Base-by-base conservation (phyloP, 768 basidiomycete species). In the Psilocybe tampanensis region DNA sequence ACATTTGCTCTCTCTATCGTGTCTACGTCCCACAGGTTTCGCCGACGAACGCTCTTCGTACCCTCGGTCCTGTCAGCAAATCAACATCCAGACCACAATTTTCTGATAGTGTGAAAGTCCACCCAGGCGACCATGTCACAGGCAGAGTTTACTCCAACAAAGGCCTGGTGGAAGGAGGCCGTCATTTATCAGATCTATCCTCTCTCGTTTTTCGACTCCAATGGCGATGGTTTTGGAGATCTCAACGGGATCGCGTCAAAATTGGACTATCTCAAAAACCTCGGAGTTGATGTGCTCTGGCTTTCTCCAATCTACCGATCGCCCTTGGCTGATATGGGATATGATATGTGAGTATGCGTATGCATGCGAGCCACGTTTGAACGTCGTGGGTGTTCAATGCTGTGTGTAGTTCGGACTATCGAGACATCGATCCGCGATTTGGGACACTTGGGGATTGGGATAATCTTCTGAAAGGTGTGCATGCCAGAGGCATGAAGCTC, bases 211-310 rank as follows among this genome's bases (percentile, higher is more conserved):
- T 79, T 75, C 52, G 89, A 90, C 64, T 82, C 86, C n/a, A 89
- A 86, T 58, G 86, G 83, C 1, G 85, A 87, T 66, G 89, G 88
- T 0, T 68, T 83, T 36, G 89, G 89, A 11, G 89, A 90, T 67
- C 76, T 93, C 34, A 80, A 77, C 21, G 89, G 89, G 15, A 88
- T 93, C 56, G 63, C 71, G 22, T 65, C 74, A 34, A 88, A 89
- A 64, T 72, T 92, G 8, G 85, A 87, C 61, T 89, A 92, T 67
- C 73, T 92, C 51, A 80, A 84, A 54, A 79, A 82, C 45, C 76
- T 92, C 4, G 89, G 88, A 0, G 83, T 86, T 3, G 82, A 88
- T 59, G 78, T 85, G 0, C 64, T 90, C 15, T 92, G 89, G 89
- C 76, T 91, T 15, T 82, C 78, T 3, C 88, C 89, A 8, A 89